A percentile compares a stretch with the other conserved stretches of the same genome.
Evolutionary conservation across 768 basidiomycete species (phyloP).

Genomic region (Hortiboletus campestris): DNA sequence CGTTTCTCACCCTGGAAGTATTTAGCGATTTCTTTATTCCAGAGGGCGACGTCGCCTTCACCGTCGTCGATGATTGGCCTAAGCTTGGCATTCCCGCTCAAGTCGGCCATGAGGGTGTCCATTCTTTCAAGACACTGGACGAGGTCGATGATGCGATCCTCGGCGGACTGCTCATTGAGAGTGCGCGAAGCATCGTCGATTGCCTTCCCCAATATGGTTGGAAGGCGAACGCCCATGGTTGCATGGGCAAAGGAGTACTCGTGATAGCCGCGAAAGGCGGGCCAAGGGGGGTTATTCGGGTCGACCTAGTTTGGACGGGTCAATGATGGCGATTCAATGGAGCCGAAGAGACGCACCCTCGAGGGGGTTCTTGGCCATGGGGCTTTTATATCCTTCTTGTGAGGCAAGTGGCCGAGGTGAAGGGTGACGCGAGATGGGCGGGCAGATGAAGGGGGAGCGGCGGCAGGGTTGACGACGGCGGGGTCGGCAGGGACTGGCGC

Average conservation of each 20-base stretch:
- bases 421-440: constrained; percentile 65
- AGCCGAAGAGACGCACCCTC: constrained; percentile 40
- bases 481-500: background rate
- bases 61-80: constrained; percentile 87
- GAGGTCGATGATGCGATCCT: constrained; percentile 84
- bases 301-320: constrained; percentile 50
- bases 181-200: constrained; percentile 90
- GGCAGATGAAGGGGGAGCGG: constrained; percentile 16
- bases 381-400: constrained; percentile 68
- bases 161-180: constrained; percentile 79
- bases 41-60: constrained; percentile 89
- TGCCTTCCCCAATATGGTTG: constrained; percentile 93
- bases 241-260: constrained; percentile 86
- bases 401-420: constrained; percentile 71
- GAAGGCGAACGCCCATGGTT: constrained; percentile 94
- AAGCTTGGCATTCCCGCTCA: constrained; percentile 80
- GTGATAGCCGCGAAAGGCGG: constrained; percentile 78
- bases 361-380: constrained; percentile 76
- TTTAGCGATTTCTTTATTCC: constrained; percentile 97
- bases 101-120: constrained; percentile 84
- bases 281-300: constrained; percentile 82
- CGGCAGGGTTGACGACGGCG: background rate
- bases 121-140: constrained; percentile 84
- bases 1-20: constrained; percentile 75
- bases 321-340: background rate